Evolutionary conservation across 345 rosid genomes (phyloP), one percentile per base, ranked within the genome.

Genomic region (Anastatica hierochuntica): DNA sequence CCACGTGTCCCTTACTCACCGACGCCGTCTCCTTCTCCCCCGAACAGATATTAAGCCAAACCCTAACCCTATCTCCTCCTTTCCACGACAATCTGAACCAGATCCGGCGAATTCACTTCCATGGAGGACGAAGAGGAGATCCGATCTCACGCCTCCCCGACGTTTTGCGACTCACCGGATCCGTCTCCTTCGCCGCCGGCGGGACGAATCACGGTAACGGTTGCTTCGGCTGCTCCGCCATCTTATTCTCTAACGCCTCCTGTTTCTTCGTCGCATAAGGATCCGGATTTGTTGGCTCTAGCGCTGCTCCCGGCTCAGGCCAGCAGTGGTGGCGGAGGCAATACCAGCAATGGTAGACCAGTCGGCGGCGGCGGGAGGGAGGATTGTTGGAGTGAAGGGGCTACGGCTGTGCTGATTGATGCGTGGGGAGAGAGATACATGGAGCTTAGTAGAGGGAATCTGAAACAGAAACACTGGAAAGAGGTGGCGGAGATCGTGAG

Each of bases 391-490:
- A 92, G 94, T 69, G 98, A 92, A 31, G 77, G 62, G 6, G 89
- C 95, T 3, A 92, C 98, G 27, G 85, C 73, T 49, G 81, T 88
- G 19, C 65, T 92, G 53, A 84, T 92, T 31, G 94, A 83, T 14
- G 94, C 95, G 16, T 92, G 98, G 96, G 98, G 96, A 5, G 83
- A 80, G 66, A 74, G 98, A 34, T 92, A 85, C 55, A 15, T 92
- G 69, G 98, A 88, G 72, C 81, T 92, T 36, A 88, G 85, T 75
- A 67, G 96, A 34, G 98, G 98, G 15, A 92, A 88, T 53, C 78
- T 92, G 74, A 90, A 90, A 56, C 96, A 88, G 74, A 85, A 84
- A 69, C 94, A 88, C 72, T 88, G 96, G 98, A 83, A 81, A 48
- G 98, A 92, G 58, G 98, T 92, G 5, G 95, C 98, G 1, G 95